phyloP scores from a whole-genome alignment of 1,284 basidiomycete species.

The Boletus mariae region DNA sequence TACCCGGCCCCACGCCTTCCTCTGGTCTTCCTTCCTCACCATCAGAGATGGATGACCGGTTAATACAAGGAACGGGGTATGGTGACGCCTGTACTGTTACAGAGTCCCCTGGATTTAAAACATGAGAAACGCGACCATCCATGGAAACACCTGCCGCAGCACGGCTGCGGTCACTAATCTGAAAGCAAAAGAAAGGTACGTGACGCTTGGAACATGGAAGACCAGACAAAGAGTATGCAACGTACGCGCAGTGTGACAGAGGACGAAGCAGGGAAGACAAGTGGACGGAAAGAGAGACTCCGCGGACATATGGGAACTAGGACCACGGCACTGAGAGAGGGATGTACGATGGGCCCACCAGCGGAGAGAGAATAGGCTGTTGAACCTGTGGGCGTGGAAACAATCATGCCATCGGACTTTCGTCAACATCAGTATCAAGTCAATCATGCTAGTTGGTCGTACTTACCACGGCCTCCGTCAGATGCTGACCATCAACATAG shows the following conservation, averaged over 20 bases:
- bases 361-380: conserved; percentile 96
- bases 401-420: conserved; percentile 91
- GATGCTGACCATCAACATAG: conserved; percentile 91
- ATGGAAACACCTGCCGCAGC: conserved; percentile 88
- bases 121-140: conserved; percentile 84
- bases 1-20: conserved; percentile 65
- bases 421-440: conserved; percentile 13
- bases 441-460: conserved; percentile 6
- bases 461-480: conserved; percentile 92
- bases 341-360: conserved; percentile 95
- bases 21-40: conserved; percentile 34
- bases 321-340: conserved; percentile 84
- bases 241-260: conserved; percentile 78
- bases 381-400: conserved; percentile 95
- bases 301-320: conserved; percentile 94
- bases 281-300: conserved; percentile 87
- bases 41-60: conserved; percentile 70
- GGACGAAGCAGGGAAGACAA: conserved; percentile 86
- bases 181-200: background rate
- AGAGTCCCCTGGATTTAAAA: conserved; percentile 79
- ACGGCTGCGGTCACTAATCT: conserved; percentile 85
- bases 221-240: conserved; percentile 5
- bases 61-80: conserved; percentile 91
- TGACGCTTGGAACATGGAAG: background rate
- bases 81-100: conserved; percentile 84